Percentiles rank a stretch among this genome's conserved stretches.
These are phyloP conservation scores for Alloascoidea hylecoeti DNA, from an alignment of 805 yeast genomes.

Conservation along the genomic window DNA sequence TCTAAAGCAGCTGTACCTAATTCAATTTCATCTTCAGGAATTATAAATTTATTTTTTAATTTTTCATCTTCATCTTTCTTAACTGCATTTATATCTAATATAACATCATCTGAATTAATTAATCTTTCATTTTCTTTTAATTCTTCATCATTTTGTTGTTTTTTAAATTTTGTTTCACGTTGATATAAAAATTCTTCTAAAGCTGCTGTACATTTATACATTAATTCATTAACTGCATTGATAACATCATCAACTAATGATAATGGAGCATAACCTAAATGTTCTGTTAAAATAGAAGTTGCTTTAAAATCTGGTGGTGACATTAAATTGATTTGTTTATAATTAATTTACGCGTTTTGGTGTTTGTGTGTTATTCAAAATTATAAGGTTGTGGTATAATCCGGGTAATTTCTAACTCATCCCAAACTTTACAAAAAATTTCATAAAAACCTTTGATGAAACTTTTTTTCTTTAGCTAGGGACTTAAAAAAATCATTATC, in stretches of 20 bases:
- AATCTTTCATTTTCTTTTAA: constrained; percentile 10
- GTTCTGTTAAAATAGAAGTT: constrained; percentile 61
- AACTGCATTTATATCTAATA: constrained; percentile 6
- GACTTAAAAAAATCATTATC: no score
- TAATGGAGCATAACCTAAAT: constrained; percentile 73
- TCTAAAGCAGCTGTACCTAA: constrained; percentile 76
- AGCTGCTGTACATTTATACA: constrained; percentile 72
- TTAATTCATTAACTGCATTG: constrained; percentile 71
- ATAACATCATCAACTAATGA: constrained; percentile 77
- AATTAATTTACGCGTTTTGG: background rate
- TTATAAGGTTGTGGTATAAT: background rate
- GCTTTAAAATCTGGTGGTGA: constrained; percentile 9
- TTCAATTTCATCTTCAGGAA: constrained; percentile 33
- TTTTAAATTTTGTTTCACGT: constrained; percentile 10
- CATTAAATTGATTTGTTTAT: background rate
- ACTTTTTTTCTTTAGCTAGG: no score
- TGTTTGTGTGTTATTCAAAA: background rate
- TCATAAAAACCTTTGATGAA: no score
- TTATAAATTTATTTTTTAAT: constrained; percentile 5
- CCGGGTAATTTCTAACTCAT: no score
- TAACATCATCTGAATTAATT: constrained; percentile 6
- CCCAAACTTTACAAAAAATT: no score
- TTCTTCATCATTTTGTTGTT: constrained; percentile 17
- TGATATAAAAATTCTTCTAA: constrained; percentile 45
- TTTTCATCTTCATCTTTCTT: constrained; percentile 5